phyloP scores from a whole-genome alignment of 2,329 filamentous ascomycete genomes.

The Gaeumannomyces sp. region DNA sequence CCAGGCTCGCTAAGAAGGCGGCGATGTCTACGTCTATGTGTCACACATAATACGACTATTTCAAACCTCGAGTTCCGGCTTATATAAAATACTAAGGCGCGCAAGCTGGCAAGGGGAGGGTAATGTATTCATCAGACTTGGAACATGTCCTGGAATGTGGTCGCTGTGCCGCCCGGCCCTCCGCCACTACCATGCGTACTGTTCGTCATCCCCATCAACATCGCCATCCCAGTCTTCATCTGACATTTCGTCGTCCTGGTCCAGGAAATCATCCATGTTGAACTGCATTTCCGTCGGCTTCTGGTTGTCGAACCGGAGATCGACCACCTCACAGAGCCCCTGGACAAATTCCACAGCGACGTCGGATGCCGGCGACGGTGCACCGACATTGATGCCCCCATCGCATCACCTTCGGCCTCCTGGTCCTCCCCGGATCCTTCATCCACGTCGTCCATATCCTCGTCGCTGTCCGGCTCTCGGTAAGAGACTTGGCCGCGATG shows the following conservation, averaged over 20 bases:
- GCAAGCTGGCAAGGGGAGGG: too few species aligned
- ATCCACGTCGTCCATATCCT: constrained; percentile 24
- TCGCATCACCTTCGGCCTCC: constrained; percentile 13
- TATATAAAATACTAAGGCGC: too few species aligned
- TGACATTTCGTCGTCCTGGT: constrained; percentile 47
- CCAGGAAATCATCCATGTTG: constrained; percentile 65
- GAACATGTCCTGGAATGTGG: background rate
- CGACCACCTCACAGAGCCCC: constrained; percentile 63
- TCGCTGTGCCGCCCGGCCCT: too few species aligned
- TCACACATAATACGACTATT: too few species aligned
- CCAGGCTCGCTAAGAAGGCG: too few species aligned
- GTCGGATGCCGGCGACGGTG: constrained; percentile 13
- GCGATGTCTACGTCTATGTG: too few species aligned
- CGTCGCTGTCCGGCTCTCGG: constrained; percentile 41
- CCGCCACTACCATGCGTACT: constrained; percentile 18
- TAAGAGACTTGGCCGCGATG: constrained; percentile 26
- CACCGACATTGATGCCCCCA: constrained; percentile 7
- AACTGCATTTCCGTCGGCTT: constrained; percentile 63
- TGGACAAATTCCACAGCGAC: constrained; percentile 41
- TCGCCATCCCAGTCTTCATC: constrained; percentile 46
- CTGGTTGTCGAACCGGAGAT: constrained; percentile 70
- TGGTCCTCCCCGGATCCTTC: constrained; percentile 10
- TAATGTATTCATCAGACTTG: too few species aligned
- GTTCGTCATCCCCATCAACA: constrained; percentile 13
- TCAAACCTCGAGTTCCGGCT: too few species aligned